Conservation (phyloP, 2,329 filamentous ascomycete genomes). For the Ceratocystis cacaofunesta region DNA sequence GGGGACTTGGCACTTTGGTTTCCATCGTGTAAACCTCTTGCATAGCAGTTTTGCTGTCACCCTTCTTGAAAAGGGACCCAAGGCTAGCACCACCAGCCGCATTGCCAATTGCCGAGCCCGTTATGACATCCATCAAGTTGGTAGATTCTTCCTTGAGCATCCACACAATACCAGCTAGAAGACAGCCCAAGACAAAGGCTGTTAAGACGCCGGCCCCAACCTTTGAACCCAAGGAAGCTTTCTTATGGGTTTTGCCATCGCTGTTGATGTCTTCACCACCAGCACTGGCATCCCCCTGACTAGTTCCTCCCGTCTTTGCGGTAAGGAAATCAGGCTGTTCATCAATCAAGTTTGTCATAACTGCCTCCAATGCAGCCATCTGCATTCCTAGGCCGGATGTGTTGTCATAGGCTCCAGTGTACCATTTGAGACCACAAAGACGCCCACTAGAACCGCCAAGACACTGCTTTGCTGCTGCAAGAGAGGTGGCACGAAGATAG, state of each 20-base stretch:
- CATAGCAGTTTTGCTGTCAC: neutral
- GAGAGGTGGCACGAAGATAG: constrained; percentile 39
- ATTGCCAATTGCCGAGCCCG: neutral
- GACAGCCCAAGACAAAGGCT: constrained; percentile 36
- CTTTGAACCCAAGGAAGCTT: constrained; percentile 38
- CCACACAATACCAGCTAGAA: constrained; percentile 39
- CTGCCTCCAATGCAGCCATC: constrained; percentile 53
- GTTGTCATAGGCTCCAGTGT: constrained; percentile 40
- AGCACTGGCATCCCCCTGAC: constrained; percentile 31
- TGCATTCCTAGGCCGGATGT: constrained; percentile 51
- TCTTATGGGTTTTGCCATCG: constrained; percentile 21
- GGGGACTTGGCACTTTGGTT: neutral
- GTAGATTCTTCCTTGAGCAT: constrained; percentile 35
- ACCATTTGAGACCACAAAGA: constrained; percentile 48
- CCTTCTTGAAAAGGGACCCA: neutral
- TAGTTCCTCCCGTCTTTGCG: constrained; percentile 42
- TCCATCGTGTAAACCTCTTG: neutral
- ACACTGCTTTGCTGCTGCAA: constrained; percentile 42
- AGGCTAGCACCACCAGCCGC: neutral
- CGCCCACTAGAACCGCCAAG: constrained; percentile 40
- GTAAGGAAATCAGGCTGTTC: constrained; percentile 31
- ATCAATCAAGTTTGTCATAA: constrained; percentile 45
- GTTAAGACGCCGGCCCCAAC: constrained; percentile 55
- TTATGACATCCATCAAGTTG: neutral
- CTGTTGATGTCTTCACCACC: constrained; percentile 33